Evolutionary conservation across 257 asterid species (phyloP), one percentile per base, ranked within the genome.

Genomic region (Eustoma russellianum): DNA sequence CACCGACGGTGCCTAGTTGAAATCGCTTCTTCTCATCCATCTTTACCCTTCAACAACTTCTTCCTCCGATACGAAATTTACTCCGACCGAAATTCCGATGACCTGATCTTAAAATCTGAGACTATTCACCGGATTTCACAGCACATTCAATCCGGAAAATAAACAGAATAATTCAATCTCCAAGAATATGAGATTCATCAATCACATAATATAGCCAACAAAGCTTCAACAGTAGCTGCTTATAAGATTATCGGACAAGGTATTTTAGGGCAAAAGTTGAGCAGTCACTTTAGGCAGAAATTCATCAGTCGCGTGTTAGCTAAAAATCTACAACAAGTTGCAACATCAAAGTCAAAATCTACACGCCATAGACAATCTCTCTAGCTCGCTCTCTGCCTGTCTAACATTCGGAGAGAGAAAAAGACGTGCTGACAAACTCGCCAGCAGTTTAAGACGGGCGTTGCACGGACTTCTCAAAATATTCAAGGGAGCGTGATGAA

Each of bases 1-100:
- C 94, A 49, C 96, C 94, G 7, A 84, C 54, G 48, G 94, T 88
- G 55, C 95, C 93, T 54, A 88, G 48, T 74, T 80, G 88, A 73
- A 80, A 76, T 49, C 86, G 67, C 62, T 74, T 78, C 62, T 47
- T 67, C 48, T 85, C 95, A 67, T 72, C 66, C 94, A 84, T 84
- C 76, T 66, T 72, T 41, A 58, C 35, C 38, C 64, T 56, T 46
- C 49, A 53, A 41, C 50, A 38, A 38, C 9, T 7, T 0, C 12
- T 11, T 38, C 43, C 43, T 38, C 12, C 13, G 7, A 38, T 24
- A 24, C 13, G n/a, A 48, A 28, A 44, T 2, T n/a, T 9, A 10
- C 15, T 13, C 33, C 30, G 16, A 13, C 43, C 13, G 33, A 48
- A 18, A 48, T 14, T n/a, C 40, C 59, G 15, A 35, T 16, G n/a